Evolutionary conservation across 352 stramenopile species (phyloP).

Genomic region (Achlya hypogyna): DNA sequence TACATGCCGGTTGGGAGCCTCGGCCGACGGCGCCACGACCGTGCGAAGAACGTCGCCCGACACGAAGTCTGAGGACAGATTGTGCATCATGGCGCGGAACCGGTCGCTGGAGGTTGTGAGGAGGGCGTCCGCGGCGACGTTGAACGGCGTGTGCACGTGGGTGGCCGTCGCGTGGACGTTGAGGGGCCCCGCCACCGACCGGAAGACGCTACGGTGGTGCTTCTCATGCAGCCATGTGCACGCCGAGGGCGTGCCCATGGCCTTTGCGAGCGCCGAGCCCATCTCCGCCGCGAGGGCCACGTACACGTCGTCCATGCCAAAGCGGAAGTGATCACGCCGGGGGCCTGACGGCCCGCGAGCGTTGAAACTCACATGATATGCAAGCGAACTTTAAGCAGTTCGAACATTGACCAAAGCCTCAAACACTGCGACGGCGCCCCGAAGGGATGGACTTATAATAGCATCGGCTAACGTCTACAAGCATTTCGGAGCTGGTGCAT

Average conservation of each 20-base stretch:
- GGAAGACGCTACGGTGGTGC: not conserved
- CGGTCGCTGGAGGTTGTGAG: constrained; percentile 60
- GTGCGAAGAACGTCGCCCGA: constrained; percentile 71
- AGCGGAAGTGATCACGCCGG: not conserved
- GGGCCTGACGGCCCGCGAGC: too few species aligned
- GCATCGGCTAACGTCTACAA: too few species aligned
- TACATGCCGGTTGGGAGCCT: constrained; percentile 66
- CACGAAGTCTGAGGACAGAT: constrained; percentile 75
- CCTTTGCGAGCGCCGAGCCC: not conserved
- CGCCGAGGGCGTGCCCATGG: not conserved
- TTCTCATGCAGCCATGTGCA: not conserved
- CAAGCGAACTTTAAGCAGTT: too few species aligned
- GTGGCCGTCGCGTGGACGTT: constrained; percentile 83
- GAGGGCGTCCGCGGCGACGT: constrained; percentile 75
- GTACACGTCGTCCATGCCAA: not conserved
- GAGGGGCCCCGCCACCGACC: constrained; percentile 33
- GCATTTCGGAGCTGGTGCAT: too few species aligned
- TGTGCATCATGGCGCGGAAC: constrained; percentile 79
- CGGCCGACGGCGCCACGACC: constrained; percentile 57
- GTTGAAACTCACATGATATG: not conserved
- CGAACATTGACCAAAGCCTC: too few species aligned
- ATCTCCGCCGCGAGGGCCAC: not conserved
- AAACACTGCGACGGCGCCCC: too few species aligned
- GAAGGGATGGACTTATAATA: too few species aligned
- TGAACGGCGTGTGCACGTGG: constrained; percentile 53